phyloP scores from a whole-genome alignment of 768 basidiomycete species.

The Naganishia kalamii region DNA sequence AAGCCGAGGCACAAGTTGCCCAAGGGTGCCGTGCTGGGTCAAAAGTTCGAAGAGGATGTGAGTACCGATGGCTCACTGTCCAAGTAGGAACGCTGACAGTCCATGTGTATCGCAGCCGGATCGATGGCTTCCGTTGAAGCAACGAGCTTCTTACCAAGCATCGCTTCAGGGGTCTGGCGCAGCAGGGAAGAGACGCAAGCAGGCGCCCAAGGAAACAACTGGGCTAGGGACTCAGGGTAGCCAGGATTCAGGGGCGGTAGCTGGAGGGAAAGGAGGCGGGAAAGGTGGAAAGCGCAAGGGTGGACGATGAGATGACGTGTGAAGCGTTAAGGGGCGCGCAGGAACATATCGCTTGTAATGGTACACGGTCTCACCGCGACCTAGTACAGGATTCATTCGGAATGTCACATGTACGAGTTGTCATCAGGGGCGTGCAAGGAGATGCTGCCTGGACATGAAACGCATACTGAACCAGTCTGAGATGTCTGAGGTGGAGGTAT shows the following conservation, averaged over 20 bases:
- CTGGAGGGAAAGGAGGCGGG: constrained; percentile 29
- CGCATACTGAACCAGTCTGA: no score
- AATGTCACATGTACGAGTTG: no score
- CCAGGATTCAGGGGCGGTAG: constrained; percentile 21
- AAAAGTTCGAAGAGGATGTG: constrained; percentile 44
- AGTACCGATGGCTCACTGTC: no score
- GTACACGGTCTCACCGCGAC: no score
- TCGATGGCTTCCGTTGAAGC: constrained; percentile 45
- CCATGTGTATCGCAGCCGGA: constrained; percentile 38
- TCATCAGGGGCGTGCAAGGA: no score
- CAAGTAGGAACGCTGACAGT: not conserved
- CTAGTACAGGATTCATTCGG: no score
- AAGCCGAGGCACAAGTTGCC: constrained; percentile 43
- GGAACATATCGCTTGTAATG: no score
- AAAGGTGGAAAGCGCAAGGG: constrained; percentile 24
- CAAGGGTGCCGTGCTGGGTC: constrained; percentile 38
- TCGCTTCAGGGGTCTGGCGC: constrained; percentile 16
- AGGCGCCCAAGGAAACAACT: constrained; percentile 44
- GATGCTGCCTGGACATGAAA: no score
- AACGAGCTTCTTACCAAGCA: constrained; percentile 34
- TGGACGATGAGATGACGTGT: constrained; percentile 15
- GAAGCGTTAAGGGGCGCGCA: no score
- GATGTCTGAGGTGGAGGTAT: no score
- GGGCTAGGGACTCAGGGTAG: constrained; percentile 44
- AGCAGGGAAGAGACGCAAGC: constrained; percentile 36